These are phyloP conservation scores for Gossypioides kirkii DNA, from an alignment of 345 rosid species.

Conservation along the genomic window DNA sequence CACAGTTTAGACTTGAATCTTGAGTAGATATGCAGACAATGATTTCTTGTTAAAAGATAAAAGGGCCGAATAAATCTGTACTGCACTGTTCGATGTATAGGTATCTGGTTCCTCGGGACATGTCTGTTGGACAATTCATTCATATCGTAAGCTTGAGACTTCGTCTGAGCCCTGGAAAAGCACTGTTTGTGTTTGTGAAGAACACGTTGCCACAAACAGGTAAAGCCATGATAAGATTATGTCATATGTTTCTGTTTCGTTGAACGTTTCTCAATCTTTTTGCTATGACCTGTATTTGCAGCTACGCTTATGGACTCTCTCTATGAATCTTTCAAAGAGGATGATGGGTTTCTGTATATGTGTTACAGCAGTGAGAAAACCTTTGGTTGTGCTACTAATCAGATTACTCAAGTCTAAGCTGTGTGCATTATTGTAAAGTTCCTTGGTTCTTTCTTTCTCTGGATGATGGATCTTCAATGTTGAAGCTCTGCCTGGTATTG, in stretches of 20 bases:
- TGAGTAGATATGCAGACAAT: background rate
- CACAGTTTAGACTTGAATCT: background rate
- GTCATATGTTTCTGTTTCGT: background rate
- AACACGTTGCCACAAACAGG: slow-evolving; percentile 38
- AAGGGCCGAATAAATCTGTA: background rate
- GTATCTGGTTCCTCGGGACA: slow-evolving; percentile 82
- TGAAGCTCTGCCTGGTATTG: slow-evolving; percentile 9
- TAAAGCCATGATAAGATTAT: background rate
- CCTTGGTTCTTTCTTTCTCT: background rate
- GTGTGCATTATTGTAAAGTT: background rate
- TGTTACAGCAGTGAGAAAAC: slow-evolving; percentile 77
- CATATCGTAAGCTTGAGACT: slow-evolving; percentile 67
- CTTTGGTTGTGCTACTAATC: slow-evolving; percentile 32
- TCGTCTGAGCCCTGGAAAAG: slow-evolving; percentile 58
- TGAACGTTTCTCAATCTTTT: background rate
- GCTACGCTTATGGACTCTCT: slow-evolving; percentile 63
- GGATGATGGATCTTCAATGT: background rate
- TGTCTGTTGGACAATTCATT: slow-evolving; percentile 86
- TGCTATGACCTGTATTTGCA: slow-evolving; percentile 25
- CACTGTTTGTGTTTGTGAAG: slow-evolving; percentile 74
- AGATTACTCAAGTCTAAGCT: slow-evolving; percentile 7
- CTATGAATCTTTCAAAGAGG: slow-evolving; percentile 72
- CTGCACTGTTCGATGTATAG: slow-evolving; percentile 24
- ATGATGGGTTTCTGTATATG: slow-evolving; percentile 84
- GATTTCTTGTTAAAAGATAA: background rate